phyloP scores from a whole-genome alignment of 2,329 filamentous ascomycete genomes.

The Cadophora malorum region DNA sequence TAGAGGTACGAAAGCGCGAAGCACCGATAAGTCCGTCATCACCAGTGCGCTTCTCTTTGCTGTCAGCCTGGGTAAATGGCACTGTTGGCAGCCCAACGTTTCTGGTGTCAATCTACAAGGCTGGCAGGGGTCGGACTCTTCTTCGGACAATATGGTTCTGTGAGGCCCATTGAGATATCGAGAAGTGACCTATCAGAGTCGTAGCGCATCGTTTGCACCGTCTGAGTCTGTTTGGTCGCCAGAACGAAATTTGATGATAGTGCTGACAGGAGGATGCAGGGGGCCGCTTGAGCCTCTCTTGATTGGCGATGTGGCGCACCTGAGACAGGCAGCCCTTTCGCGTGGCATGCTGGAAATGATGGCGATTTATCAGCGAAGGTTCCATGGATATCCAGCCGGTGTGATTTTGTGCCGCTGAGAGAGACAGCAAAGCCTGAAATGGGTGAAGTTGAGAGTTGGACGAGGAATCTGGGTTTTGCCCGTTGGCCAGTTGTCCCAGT shows the following conservation, averaged over 20 bases:
- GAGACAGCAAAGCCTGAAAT: neutral
- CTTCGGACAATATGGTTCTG: neutral
- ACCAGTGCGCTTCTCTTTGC: neutral
- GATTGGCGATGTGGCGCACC: constrained; percentile 21
- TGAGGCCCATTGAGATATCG: neutral
- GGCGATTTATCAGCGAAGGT: constrained; percentile 14
- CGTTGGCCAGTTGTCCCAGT: neutral
- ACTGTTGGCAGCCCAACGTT: neutral
- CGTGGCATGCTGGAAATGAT: constrained; percentile 6
- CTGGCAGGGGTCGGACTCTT: constrained; percentile 22
- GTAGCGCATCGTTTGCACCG: neutral
- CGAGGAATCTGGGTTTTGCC: neutral
- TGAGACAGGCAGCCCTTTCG: constrained; percentile 2
- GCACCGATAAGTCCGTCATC: constrained; percentile 22
- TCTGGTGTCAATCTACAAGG: constrained; percentile 1
- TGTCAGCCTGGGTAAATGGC: constrained; percentile 15
- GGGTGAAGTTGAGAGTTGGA: neutral
- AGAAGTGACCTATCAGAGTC: constrained; percentile 9
- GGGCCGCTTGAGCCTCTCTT: constrained; percentile 22
- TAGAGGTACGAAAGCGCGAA: constrained; percentile 2
- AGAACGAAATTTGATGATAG: neutral
- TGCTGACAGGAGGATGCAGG: constrained; percentile 9
- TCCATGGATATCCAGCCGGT: neutral
- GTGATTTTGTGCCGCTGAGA: constrained; percentile 15
- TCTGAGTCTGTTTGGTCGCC: constrained; percentile 5